A percentile compares a stretch with the other conserved stretches of the same genome.
phyloP scores from a whole-genome alignment of 257 asterid genomes.

The Cordia subcordata region DNA sequence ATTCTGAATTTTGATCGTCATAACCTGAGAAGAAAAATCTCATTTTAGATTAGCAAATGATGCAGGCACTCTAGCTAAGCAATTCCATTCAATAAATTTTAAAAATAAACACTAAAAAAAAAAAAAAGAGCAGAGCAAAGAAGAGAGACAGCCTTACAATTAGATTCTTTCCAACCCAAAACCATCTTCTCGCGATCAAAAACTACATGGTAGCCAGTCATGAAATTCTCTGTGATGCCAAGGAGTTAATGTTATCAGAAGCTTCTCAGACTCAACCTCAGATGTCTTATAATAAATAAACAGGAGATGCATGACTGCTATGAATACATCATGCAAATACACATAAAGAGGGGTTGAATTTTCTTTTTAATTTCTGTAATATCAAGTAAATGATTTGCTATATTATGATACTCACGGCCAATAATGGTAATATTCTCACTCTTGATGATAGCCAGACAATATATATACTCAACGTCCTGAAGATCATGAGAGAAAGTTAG shows the following conservation, averaged over 20 bases:
- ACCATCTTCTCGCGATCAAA: constrained; percentile 86
- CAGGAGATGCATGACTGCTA: too few species aligned
- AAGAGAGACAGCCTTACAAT: constrained; percentile 48
- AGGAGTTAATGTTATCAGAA: not conserved
- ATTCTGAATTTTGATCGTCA: constrained; percentile 17
- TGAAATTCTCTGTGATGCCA: constrained; percentile 65
- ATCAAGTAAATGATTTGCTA: not conserved
- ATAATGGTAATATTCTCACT: constrained; percentile 70
- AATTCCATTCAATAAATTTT: not conserved
- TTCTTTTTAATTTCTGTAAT: not conserved
- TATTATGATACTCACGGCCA: constrained; percentile 79
- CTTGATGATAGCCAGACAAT: constrained; percentile 74
- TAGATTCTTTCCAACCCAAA: constrained; percentile 78
- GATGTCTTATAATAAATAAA: not conserved
- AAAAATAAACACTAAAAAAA: not conserved
- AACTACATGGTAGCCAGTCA: constrained; percentile 75
- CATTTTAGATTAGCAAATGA: constrained; percentile 1
- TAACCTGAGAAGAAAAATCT: constrained; percentile 40
- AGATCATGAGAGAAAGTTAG: constrained; percentile 15
- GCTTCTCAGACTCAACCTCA: not conserved
- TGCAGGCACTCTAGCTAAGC: not conserved
- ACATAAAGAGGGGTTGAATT: too few species aligned
- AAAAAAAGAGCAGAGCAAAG: not conserved
- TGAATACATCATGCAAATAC: too few species aligned
- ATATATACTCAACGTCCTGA: constrained; percentile 47